Base-by-base conservation (phyloP, 2,329 filamentous ascomycete species). In the Colletotrichum cereale region DNA sequence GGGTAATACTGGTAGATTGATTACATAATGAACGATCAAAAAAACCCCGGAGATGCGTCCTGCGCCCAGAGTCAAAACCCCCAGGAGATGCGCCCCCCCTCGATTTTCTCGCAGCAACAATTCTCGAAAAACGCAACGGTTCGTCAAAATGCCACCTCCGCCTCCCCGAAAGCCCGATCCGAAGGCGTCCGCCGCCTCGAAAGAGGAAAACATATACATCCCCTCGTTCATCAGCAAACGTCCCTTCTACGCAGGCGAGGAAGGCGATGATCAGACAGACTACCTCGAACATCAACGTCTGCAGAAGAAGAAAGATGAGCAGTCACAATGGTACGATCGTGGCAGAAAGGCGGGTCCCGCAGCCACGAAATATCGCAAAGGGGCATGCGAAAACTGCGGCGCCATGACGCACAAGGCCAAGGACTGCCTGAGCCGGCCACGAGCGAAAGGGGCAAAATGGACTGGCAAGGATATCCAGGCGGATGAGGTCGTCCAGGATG, bases 151-250 rank as follows among this genome's bases (percentile, higher is more conserved):
- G 75, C 74, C 74, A 56, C 74, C 73, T 36, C 77, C 78, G 3
- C 79, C 80, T 2, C 80, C 80, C 6, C 77, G 77, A 34, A 82
- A 80, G 66, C 75, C 79, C 8, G 78, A 74, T n/a, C 61, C 67
- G 11, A 74, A 81, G 57, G 76, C 81, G 12, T 75, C 75, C 11
- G 80, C 82, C 12, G 82, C 83, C 6, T 89, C 87, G 66, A 97
- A 97, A 81, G 95, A 97, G 82, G 94, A 96, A 82, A 99, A 99
- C 87, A 91, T 98, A 81, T 99, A 99, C 86, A 99, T 99, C 78
- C 96, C 96, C 7, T 91, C 93, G 65, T 99, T 98, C 87, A 99
- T 99, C 84, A 95, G 95, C 77, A 98, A 97, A 82, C 95, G 97
- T 76, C 96, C 96, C 5, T 99, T 99, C 84, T 99, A 98, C 82